Evolutionary conservation across 768 basidiomycete genomes (phyloP).

Genomic region (Coprinellus micaceus): DNA sequence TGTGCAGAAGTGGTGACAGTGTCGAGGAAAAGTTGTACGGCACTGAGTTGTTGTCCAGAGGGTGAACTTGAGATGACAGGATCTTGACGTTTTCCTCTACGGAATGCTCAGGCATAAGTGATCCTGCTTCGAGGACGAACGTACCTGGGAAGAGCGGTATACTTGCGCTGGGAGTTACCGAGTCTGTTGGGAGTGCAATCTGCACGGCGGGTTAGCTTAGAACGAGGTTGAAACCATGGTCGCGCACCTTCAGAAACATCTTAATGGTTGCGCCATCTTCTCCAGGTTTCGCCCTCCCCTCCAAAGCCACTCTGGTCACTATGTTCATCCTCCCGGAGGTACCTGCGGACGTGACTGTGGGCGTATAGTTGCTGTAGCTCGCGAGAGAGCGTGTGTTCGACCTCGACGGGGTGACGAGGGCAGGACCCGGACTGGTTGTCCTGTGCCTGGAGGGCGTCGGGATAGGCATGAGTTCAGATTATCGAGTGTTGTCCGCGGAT

Average conservation of each 20-base stretch:
- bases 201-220: slow-evolving; percentile 20
- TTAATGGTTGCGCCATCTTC: slow-evolving; percentile 64
- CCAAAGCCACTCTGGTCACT: slow-evolving; percentile 70
- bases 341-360: slow-evolving; percentile 43
- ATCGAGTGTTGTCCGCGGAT: background rate
- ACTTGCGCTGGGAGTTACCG: slow-evolving; percentile 59
- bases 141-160: slow-evolving; percentile 72
- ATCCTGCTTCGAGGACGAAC: slow-evolving; percentile 14
- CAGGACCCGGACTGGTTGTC: background rate
- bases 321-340: slow-evolving; percentile 55
- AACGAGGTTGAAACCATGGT: background rate
- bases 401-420: background rate
- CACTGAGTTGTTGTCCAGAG: slow-evolving; percentile 63
- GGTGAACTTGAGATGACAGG: slow-evolving; percentile 69
- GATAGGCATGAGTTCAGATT: slow-evolving; percentile 12
- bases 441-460: slow-evolving; percentile 12
- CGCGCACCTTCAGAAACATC: slow-evolving; percentile 73
- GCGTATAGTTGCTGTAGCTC: slow-evolving; percentile 38
- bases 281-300: slow-evolving; percentile 66
- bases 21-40: slow-evolving; percentile 74
- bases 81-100: slow-evolving; percentile 80
- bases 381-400: slow-evolving; percentile 7
- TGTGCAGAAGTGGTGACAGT: slow-evolving; percentile 59
- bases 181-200: slow-evolving; percentile 69
- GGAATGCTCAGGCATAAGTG: background rate